Evolutionary conservation across 176 grass and related monocot species (phyloP), one percentile per base, ranked within the genome.

Genomic region (Ensete glaucum): DNA sequence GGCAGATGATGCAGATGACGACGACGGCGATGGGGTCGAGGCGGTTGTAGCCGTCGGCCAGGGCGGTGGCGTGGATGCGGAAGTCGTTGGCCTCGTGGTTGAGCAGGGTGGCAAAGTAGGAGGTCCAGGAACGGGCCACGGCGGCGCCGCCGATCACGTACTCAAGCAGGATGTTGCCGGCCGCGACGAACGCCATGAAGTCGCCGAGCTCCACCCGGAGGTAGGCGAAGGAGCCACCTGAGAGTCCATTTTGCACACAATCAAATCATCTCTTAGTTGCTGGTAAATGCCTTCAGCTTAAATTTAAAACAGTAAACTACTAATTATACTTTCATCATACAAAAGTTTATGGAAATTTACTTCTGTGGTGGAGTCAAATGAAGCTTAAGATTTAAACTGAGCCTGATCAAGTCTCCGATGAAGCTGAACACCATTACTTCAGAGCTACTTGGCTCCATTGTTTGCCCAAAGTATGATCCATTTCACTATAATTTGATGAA

Each of bases 121-220:
- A 99, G 16, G 95, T 99, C 95, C 95, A 99, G 0, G 95, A 69
- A 0, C 88, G 84, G 8, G 90, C 89, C 81, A 96, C 87, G 1
- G 85, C 87, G 2, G 85, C 87, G 1, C 85, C 83, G 24, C 87
- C 65, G 74, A 92, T 92, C 73, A 91, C 78, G 76, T 96, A 96
- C 87, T 96, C 92, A 3, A 96, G 89, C 1, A 96, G 73, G 79
- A 96, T 92, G 85, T 96, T 96, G 71, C 92, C 89, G 54, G 89
- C 92, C 16, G 80, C 92, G 26, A 96, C 71, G 87, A 92, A 96
- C 71, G 92, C 92, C 76, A 92, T 50, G 81, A 92, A 92, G 82
- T 96, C 92, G 19, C 92, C 89, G 0, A 96, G 78, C 80, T 96
- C 92, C 78, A 96, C 92, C 10, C 92, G 89, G 7, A 96, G 79